phyloP scores from a whole-genome alignment of 139 green algal genomes.

The Zygnema cylindricum region DNA sequence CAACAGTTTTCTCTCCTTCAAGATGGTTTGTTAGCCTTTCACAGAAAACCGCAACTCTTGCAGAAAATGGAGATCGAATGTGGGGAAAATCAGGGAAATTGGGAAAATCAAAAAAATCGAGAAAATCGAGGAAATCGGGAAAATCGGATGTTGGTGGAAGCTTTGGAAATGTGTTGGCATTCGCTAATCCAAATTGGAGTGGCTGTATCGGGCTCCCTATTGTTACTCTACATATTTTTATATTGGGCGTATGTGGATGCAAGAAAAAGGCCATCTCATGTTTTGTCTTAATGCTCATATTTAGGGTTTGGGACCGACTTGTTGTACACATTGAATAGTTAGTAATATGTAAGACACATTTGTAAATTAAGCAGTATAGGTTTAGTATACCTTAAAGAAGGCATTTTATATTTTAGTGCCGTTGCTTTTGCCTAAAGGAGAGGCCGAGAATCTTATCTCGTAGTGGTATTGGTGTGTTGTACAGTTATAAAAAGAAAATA shows the following conservation, averaged over 20 bases:
- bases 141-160: not conserved
- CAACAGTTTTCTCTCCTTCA: not conserved
- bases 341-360: too few relatives aligned
- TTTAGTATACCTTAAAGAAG: too few relatives aligned
- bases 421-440: too few relatives aligned
- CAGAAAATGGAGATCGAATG: not conserved
- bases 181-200: not conserved
- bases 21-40: not conserved
- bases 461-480: too few relatives aligned
- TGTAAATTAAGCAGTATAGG: too few relatives aligned
- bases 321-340: too few relatives aligned
- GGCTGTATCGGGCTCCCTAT: not conserved
- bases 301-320: too few relatives aligned
- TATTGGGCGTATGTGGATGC: not conserved
- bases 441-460: too few relatives aligned
- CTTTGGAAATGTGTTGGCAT: not conserved
- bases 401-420: too few relatives aligned
- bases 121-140: not conserved
- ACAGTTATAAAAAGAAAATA: too few relatives aligned
- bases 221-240: not conserved
- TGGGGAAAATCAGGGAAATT: not conserved
- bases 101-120: not conserved
- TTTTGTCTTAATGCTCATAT: too few relatives aligned
- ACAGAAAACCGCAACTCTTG: not conserved
- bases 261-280: too few relatives aligned